Percentiles rank a stretch among this genome's conserved stretches.
Evolutionary conservation across 306 rosid genomes (phyloP).

Genomic region (Acacia crassicarpa): DNA sequence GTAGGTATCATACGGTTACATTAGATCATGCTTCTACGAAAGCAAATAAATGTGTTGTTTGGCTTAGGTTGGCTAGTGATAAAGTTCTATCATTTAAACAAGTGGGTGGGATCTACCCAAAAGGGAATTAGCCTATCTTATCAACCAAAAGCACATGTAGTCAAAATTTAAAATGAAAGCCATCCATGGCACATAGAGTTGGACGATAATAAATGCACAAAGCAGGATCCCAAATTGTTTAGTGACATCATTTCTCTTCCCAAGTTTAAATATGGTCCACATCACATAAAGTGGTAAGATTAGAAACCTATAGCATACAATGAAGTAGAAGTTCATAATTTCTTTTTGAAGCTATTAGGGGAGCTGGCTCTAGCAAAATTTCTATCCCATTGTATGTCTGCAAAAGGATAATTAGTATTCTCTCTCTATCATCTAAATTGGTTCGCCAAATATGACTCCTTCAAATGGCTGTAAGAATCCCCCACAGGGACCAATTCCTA

Average conservation of each 20-base stretch:
- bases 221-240: neutral
- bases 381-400: neutral
- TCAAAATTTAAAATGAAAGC: too few species aligned
- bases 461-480: slow-evolving; percentile 16
- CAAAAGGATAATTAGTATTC: slow-evolving; percentile 1
- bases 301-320: neutral
- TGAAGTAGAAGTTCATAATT: neutral
- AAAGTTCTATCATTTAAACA: too few species aligned
- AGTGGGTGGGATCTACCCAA: neutral
- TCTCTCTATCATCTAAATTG: neutral
- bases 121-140: neutral
- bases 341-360: neutral
- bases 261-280: neutral
- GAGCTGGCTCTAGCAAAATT: slow-evolving; percentile 22
- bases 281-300: neutral
- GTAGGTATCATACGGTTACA: too few species aligned
- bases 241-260: neutral
- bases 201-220: neutral
- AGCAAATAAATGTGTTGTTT: neutral
- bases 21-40: neutral
- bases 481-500: slow-evolving; percentile 27
- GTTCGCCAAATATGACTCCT: slow-evolving; percentile 14
- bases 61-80: too few species aligned
- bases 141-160: neutral
- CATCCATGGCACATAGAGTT: too few species aligned